Percentiles rank a stretch among this genome's conserved stretches.
These are phyloP conservation scores for Leptographium procerum DNA, from an alignment of 2,329 filamentous ascomycete species.

Conservation along the genomic window DNA sequence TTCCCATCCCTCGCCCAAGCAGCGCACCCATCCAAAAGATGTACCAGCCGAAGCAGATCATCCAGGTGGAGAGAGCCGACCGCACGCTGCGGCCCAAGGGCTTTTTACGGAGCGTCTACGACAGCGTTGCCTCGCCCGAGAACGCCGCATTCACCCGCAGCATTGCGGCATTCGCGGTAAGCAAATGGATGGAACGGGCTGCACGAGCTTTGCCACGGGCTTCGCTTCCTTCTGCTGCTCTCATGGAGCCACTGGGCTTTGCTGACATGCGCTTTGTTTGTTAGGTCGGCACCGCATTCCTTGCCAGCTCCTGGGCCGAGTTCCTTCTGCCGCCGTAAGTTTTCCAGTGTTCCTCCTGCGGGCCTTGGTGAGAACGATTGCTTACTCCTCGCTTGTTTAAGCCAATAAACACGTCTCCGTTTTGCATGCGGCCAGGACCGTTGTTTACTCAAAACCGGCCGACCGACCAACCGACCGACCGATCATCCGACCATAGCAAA, in stretches of 20 bases:
- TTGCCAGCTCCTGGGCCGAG: conserved; percentile 48
- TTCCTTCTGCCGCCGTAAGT: conserved; percentile 40
- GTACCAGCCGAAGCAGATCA: conserved; percentile 43
- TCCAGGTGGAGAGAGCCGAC: conserved; percentile 35
- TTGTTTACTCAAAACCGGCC: background rate
- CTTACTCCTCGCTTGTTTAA: background rate
- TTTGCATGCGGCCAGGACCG: background rate
- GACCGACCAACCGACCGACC: background rate
- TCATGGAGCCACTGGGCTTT: too few species aligned
- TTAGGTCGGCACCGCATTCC: conserved; percentile 46
- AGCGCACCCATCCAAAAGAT: conserved; percentile 30
- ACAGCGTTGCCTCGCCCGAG: conserved; percentile 47
- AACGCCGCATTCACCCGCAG: conserved; percentile 54
- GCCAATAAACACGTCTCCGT: background rate
- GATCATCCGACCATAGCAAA: background rate
- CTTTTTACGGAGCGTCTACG: conserved; percentile 42
- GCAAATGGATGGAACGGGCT: too few species aligned
- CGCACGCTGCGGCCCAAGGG: conserved; percentile 35
- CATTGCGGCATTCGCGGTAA: conserved; percentile 47
- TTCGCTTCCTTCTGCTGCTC: background rate
- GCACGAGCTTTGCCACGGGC: too few species aligned
- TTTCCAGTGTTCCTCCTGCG: background rate
- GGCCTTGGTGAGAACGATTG: too few species aligned
- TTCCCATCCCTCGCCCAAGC: background rate
- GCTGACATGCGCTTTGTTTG: background rate